These are phyloP conservation scores for Neonectria sp. DNA, from an alignment of 2,329 filamentous ascomycete species.

Conservation along the genomic window DNA sequence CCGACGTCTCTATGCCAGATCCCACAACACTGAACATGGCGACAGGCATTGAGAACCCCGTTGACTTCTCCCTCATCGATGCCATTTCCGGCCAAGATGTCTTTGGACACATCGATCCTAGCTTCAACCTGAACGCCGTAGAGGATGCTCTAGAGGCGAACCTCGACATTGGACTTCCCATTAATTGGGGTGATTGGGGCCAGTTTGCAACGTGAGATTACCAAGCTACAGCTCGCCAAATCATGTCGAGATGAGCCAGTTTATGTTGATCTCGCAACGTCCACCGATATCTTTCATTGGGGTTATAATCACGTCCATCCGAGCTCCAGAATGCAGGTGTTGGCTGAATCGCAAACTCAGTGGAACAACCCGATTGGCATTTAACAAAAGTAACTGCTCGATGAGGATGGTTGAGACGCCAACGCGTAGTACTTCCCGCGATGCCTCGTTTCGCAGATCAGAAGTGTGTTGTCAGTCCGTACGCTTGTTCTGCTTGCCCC, in stretches of 20 bases:
- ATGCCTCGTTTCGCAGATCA: not conserved
- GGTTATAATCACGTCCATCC: too few species aligned
- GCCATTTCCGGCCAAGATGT: constrained; percentile 66
- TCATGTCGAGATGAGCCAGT: not conserved
- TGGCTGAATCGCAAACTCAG: not conserved
- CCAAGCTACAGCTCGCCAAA: not conserved
- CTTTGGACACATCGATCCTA: constrained; percentile 70
- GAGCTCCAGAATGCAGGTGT: not conserved
- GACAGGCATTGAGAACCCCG: constrained; percentile 50
- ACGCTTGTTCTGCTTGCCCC: not conserved
- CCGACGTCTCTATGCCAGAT: constrained; percentile 44
- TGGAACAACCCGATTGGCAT: not conserved
- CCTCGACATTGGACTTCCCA: constrained; percentile 67
- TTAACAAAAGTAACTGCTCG: not conserved
- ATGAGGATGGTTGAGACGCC: not conserved
- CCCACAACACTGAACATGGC: constrained; percentile 46
- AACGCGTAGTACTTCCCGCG: not conserved
- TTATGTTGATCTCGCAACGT: not conserved
- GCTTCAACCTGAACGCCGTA: constrained; percentile 67
- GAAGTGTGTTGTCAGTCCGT: not conserved
- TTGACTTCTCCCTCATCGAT: constrained; percentile 61
- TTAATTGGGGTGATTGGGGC: constrained; percentile 66
- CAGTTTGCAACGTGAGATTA: constrained; percentile 52
- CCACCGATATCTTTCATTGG: not conserved
- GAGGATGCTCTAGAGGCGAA: constrained; percentile 70